Percentiles rank a stretch among this genome's conserved stretches.
These are phyloP conservation scores for Gracilariopsis chorda DNA, from an alignment of 23 red algal genomes.

Conservation along the genomic window DNA sequence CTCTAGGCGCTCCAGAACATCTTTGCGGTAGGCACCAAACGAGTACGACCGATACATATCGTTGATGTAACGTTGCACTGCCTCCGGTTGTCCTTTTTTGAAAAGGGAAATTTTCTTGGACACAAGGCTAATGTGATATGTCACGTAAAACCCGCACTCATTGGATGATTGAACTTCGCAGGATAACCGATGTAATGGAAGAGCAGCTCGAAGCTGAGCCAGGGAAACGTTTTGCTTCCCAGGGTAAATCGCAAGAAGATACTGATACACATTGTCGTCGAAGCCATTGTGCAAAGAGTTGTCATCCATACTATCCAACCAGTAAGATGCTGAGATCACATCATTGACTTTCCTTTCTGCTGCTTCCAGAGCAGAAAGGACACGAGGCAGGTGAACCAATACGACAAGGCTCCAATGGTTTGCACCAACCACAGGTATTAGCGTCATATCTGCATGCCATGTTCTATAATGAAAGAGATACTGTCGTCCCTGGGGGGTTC, in stretches of 20 bases:
- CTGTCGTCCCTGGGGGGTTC: too few species aligned
- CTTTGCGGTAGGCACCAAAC: neutral
- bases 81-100: neutral
- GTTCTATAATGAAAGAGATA: neutral
- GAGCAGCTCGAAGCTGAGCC: neutral
- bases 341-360: neutral
- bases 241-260: neutral
- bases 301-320: neutral
- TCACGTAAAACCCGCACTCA: neutral
- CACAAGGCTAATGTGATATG: neutral
- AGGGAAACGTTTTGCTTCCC: neutral
- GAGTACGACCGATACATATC: neutral
- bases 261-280: neutral
- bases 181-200: neutral
- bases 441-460: neutral
- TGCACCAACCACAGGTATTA: neutral
- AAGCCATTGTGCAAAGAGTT: neutral
- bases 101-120: neutral
- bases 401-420: neutral
- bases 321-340: neutral
- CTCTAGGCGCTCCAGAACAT: neutral
- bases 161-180: neutral
- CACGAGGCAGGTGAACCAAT: neutral
- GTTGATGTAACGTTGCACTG: neutral
- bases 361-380: neutral